These are phyloP conservation scores for Priceomyces medius DNA, from an alignment of 805 yeast genomes.

Conservation along the genomic window DNA sequence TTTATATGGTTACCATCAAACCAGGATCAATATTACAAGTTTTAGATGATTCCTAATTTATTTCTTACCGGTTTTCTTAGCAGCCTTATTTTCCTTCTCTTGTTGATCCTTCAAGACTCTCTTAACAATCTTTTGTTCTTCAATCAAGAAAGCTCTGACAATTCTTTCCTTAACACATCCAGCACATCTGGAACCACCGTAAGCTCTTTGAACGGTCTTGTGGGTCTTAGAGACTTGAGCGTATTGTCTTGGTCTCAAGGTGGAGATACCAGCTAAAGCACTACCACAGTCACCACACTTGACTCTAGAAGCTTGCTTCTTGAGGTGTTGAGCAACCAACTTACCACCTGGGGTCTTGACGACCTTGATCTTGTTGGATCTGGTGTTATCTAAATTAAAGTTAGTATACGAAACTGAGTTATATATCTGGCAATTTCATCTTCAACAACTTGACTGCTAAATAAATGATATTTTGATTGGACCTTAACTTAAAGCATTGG, in stretches of 20 bases:
- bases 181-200: conserved; percentile 99
- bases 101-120: conserved; percentile 97
- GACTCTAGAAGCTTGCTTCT: conserved; percentile 85
- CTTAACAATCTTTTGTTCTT: conserved; percentile 99
- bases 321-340: conserved; percentile 96
- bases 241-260: conserved; percentile 98
- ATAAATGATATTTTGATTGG: too few relatives aligned
- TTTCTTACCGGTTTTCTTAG: conserved; percentile 13
- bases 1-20: conserved; percentile 7
- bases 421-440: too few relatives aligned
- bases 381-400: conserved; percentile 73
- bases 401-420: conserved; percentile 6
- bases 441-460: too few relatives aligned
- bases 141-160: conserved; percentile 98
- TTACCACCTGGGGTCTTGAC: conserved; percentile 99
- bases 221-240: conserved; percentile 92
- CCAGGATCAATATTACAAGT: conserved; percentile 7
- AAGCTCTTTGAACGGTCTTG: conserved; percentile 98
- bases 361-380: conserved; percentile 98
- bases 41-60: conserved; percentile 5
- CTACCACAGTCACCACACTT: conserved; percentile 87
- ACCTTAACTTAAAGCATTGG: too few relatives aligned
- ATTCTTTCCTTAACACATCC: conserved; percentile 99
- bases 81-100: conserved; percentile 71
- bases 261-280: conserved; percentile 82